Evolutionary conservation across 1,139 yeast species (phyloP), one percentile per base, ranked within the genome.

Genomic region (Lodderomyces oxycetoniae): DNA sequence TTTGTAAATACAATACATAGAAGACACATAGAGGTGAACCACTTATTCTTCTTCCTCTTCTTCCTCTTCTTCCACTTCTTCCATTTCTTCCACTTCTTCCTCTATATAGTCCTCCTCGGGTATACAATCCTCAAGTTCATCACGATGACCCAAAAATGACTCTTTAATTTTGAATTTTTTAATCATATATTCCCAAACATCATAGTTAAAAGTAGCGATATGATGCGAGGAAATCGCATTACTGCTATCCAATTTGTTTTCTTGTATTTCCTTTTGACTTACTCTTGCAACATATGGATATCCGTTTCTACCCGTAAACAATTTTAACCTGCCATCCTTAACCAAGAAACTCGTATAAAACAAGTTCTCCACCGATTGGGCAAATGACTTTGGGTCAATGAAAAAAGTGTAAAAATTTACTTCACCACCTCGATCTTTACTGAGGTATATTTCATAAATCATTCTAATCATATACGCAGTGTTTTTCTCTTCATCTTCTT

Each of bases 281-380:
- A 49, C 57, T 16, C 41, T 40, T 17, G 45, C 38, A 2, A 68
- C 49, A 44, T 55, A 53, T 0, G 73, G 73, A 16, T 55, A 45
- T 3, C 59, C 84, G 27, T 71, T 61, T 2, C 64, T 67, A 27
- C 57, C 57, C 10, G 25, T 14, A n/a, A 58, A 70, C 24, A 87
- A 48, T 26, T 65, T 61, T 20, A 87, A 55, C 45, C 69, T 74
- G 1, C 86, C 89, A 48, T 85, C 94, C 48, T 79, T 75, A 4
- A 87, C 73, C 32, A 89, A 61, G 50, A 88, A 88, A 53, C 95
- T 83, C 2, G 85, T 71, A 50, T 80, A 84, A 50, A 88, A 89
- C 45, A 89, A 59, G 50, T 86, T 87, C 51, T 89, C 96, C 4
- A 88, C 77, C 4, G 91, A 74, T 50, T 83, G 89, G 2, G 83